Conservation (phyloP, 1,139 yeast species). For the Candida glucosophila region DNA sequence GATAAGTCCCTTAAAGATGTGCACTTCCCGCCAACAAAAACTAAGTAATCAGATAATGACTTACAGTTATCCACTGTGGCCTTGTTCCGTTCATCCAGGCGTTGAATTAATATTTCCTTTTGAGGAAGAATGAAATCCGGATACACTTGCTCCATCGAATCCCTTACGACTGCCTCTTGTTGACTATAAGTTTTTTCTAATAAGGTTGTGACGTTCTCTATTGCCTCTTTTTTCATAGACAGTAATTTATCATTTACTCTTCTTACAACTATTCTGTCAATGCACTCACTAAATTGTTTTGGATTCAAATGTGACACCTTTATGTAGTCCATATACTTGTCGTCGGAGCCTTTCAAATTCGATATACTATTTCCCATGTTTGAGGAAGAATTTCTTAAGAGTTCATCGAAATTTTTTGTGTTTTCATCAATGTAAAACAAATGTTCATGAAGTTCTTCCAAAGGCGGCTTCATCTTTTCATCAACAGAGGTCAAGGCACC, state of each 20-base stretch:
- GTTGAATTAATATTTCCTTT: slow-evolving; percentile 4
- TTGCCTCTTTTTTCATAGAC: slow-evolving; percentile 4
- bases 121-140: slow-evolving; percentile 5
- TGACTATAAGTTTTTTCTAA: slow-evolving; percentile 4
- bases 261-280: slow-evolving; percentile 4
- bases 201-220: slow-evolving; percentile 5
- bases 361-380: slow-evolving; percentile 6
- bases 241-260: slow-evolving; percentile 5
- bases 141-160: slow-evolving; percentile 5
- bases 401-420: slow-evolving; percentile 1
- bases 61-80: slow-evolving; percentile 4
- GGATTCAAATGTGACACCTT: slow-evolving; percentile 7
- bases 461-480: slow-evolving; percentile 2
- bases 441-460: slow-evolving; percentile 3
- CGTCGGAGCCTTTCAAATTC: slow-evolving; percentile 8
- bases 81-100: slow-evolving; percentile 7
- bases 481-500: slow-evolving; percentile 2
- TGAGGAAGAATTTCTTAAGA: slow-evolving; percentile 1
- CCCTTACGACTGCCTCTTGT: slow-evolving; percentile 6
- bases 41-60: slow-evolving; percentile 3
- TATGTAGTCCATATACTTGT: slow-evolving; percentile 10
- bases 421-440: slow-evolving; percentile 3
- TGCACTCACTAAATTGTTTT: slow-evolving; percentile 2
- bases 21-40: slow-evolving; percentile 2
- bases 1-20: slow-evolving; percentile 3